Base-by-base conservation (phyloP, 2,329 filamentous ascomycete species). In the Aspergillus clavatus region DNA sequence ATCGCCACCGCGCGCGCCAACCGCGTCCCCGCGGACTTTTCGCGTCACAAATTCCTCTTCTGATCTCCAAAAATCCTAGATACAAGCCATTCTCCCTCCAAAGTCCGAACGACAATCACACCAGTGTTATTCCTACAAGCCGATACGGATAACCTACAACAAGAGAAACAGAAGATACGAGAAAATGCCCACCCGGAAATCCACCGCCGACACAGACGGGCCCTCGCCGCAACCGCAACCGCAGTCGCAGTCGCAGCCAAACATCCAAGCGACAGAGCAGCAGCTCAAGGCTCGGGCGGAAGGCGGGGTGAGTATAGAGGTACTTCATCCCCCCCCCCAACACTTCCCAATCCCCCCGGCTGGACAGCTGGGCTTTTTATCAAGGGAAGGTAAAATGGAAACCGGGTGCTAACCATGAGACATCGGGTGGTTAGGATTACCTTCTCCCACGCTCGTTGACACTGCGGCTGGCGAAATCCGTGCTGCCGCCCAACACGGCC, bases 361-460 rank as follows among this genome's bases (percentile, higher is more conserved):
- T 11, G 24, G 8, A n/a, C n/a, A n/a, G n/a, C n/a, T n/a, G n/a
- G n/a, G n/a, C n/a, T n/a, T n/a, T n/a, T n/a, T n/a, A n/a, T n/a
- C n/a, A n/a, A n/a, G n/a, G n/a, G n/a, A n/a, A n/a, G n/a, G n/a
- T n/a, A n/a, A n/a, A n/a, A n/a, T n/a, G n/a, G n/a, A n/a, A n/a
- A n/a, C n/a, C n/a, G n/a, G n/a, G n/a, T n/a, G n/a, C n/a, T n/a
- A n/a, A n/a, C n/a, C n/a, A n/a, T n/a, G n/a, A n/a, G n/a, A n/a
- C n/a, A n/a, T n/a, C n/a, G n/a, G n/a, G 7, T 16, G 18, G 24
- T 36, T 26, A 80, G 78, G 81, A 84, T 53, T 78, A 82, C 50
- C 77, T 77, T 45, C 74, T 84, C 31, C 81, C 81, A 14, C 80
- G 80, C 49, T 79, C 79, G 4, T 75, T 83, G 60, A 77, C 82